Evolutionary conservation across 192 early-diverging fungal species (phyloP), one percentile per base, ranked within the genome.

Genomic region (Cladochytrium replicatum): DNA sequence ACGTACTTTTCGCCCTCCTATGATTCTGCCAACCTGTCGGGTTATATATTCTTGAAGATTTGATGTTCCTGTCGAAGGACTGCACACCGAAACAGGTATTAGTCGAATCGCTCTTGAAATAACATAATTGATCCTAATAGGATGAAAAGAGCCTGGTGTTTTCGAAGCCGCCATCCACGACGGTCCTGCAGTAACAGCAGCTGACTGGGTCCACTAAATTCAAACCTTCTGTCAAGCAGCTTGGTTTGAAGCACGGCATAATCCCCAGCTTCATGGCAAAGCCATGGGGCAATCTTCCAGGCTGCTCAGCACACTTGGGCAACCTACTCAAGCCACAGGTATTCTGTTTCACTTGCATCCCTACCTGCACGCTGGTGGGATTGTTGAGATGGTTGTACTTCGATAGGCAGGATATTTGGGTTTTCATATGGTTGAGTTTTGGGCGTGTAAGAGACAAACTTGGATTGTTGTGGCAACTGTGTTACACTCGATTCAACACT

Each of bases 231-330:
- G 76, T 70, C 32, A 89, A 89, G 59, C 80, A 85, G 52, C 63
- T 89, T 21, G 85, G 74, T 0, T 32, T 83, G 5, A 63, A 79
- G 29, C 68, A 77, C 46, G 81, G 81, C 2, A 63, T 89, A 32
- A 82, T 85, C 60, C 63, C 87, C 6, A 79, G 74, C 7, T 89
- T 89, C 67, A 89, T 89, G 87, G 87, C 87, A 2, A 89, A 89
- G 47, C 87, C 87, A 1, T 74, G 80, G 50, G 37, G 48, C 0
- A 64, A 80, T 32, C 57, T 83, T 19, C 87, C 87, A 2, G 87
- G 87, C 2, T 86, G 84, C 52, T 85, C 83, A 19, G 87, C 85
- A 8, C 87, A 89, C 57, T 57, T 83, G n/a, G n/a, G n/a, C n/a
- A n/a, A n/a, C n/a, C n/a, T n/a, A n/a, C n/a, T n/a, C n/a, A n/a